A percentile compares a stretch with the other conserved stretches of the same genome.
phyloP scores from a whole-genome alignment of 2,329 filamentous ascomycete species.

The Cytospora leucostoma region DNA sequence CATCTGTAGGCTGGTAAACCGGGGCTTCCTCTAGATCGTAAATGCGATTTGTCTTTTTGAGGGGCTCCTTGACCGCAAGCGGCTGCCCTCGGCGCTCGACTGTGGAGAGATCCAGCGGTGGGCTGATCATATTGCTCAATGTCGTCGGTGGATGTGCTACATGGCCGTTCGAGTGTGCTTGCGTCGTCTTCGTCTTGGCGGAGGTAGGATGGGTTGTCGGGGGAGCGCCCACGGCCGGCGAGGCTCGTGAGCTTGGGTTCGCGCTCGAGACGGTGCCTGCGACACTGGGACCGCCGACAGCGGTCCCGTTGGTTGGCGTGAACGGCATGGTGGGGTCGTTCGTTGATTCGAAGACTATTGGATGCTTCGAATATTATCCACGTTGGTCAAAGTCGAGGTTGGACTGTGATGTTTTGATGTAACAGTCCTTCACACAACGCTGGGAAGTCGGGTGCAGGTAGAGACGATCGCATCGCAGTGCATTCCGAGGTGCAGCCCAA shows the following conservation, averaged over 20 bases:
- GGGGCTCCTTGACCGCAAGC: slow-evolving; percentile 71
- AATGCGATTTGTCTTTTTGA: slow-evolving; percentile 75
- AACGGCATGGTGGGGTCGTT: slow-evolving; percentile 41
- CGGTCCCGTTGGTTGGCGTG: slow-evolving; percentile 42
- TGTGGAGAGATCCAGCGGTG: slow-evolving; percentile 78
- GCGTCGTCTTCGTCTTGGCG: slow-evolving; percentile 50
- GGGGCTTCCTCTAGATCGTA: slow-evolving; percentile 88
- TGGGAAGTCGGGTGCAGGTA: slow-evolving; percentile 25
- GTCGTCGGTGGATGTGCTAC: slow-evolving; percentile 52
- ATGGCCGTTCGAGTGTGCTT: slow-evolving; percentile 53
- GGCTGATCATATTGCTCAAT: slow-evolving; percentile 57
- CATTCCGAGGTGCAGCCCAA: slow-evolving; percentile 11
- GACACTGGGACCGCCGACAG: slow-evolving; percentile 36
- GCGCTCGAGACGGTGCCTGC: slow-evolving; percentile 42
- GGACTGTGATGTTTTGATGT: slow-evolving; percentile 16
- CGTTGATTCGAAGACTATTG: slow-evolving; percentile 3
- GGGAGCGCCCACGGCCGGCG: slow-evolving; percentile 46
- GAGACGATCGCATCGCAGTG: slow-evolving; percentile 28
- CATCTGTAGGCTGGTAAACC: slow-evolving; percentile 84
- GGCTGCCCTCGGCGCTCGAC: slow-evolving; percentile 90
- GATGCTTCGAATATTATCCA: neutral
- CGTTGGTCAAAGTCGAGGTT: slow-evolving; percentile 15
- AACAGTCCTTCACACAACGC: slow-evolving; percentile 24
- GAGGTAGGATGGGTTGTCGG: slow-evolving; percentile 37
- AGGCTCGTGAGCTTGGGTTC: slow-evolving; percentile 54